Percentiles rank a stretch among this genome's conserved stretches.
These are phyloP conservation scores for Rhizoclosmatium sp. DNA, from an alignment of 192 early-diverging fungal species.

Conservation along the genomic window DNA sequence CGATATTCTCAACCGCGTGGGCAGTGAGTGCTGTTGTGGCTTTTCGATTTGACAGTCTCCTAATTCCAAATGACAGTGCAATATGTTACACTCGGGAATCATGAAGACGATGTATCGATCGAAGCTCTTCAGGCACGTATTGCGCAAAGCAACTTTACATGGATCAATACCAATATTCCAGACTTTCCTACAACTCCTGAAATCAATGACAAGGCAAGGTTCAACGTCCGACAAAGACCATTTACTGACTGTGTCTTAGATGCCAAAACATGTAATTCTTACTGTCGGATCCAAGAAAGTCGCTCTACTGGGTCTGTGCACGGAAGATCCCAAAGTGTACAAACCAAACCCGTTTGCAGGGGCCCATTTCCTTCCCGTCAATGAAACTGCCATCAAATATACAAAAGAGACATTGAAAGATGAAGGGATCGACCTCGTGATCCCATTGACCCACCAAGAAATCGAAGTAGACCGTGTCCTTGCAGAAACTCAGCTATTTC, in stretches of 20 bases:
- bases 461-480: constrained; percentile 1
- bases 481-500: constrained; percentile 8
- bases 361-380: constrained; percentile 14
- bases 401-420: neutral
- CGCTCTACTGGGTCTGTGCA: constrained; percentile 19
- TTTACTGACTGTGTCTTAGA: neutral
- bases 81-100: constrained; percentile 24
- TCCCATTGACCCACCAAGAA: constrained; percentile 28
- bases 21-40: too few relatives aligned
- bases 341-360: constrained; percentile 23
- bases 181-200: neutral
- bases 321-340: constrained; percentile 21
- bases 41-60: too few relatives aligned
- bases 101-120: constrained; percentile 30
- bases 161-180: constrained; percentile 28
- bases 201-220: neutral
- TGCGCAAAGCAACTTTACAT: constrained; percentile 2
- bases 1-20: constrained; percentile 11
- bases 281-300: neutral
- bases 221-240: neutral
- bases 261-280: neutral
- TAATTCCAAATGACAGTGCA: neutral
- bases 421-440: neutral
- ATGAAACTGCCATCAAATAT: neutral
- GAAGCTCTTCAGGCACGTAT: constrained; percentile 10